phyloP scores from a whole-genome alignment of 768 basidiomycete genomes.

The Tulasnella sp. region DNA sequence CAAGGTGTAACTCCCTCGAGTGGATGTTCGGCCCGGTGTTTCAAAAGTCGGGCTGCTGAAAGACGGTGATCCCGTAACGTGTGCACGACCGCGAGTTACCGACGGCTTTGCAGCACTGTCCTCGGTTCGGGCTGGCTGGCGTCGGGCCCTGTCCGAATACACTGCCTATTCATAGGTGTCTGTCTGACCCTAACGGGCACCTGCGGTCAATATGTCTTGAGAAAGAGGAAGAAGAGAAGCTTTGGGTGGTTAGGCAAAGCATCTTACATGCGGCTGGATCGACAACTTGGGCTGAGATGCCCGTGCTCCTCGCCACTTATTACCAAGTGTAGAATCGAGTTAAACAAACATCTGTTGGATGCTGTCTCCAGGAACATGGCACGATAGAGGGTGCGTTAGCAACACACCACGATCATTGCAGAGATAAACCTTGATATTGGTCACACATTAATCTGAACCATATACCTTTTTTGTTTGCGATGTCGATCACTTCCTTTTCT shows the following conservation, averaged over 20 bases:
- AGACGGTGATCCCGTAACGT: background rate
- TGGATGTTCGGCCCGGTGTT: background rate
- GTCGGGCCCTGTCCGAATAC: background rate
- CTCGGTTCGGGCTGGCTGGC: background rate
- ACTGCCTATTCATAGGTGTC: background rate
- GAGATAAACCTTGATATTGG: background rate
- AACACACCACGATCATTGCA: background rate
- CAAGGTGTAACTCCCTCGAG: background rate
- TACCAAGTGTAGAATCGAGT: background rate
- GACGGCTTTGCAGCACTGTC: background rate
- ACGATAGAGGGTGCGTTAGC: background rate
- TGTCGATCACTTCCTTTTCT: background rate
- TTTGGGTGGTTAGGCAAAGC: background rate
- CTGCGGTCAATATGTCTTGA: background rate
- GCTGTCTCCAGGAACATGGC: background rate
- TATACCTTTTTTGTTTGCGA: background rate
- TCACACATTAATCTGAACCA: background rate
- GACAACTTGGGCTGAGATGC: too few species aligned
- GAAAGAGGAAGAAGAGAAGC: background rate
- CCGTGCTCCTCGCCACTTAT: background rate
- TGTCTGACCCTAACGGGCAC: conserved; percentile 2
- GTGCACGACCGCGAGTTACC: background rate
- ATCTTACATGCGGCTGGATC: too few species aligned
- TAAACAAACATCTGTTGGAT: background rate
- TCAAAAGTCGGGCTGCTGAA: background rate